These are phyloP conservation scores for Hygrophoropsis aurantiaca DNA, from an alignment of 768 basidiomycete genomes.

Conservation along the genomic window DNA sequence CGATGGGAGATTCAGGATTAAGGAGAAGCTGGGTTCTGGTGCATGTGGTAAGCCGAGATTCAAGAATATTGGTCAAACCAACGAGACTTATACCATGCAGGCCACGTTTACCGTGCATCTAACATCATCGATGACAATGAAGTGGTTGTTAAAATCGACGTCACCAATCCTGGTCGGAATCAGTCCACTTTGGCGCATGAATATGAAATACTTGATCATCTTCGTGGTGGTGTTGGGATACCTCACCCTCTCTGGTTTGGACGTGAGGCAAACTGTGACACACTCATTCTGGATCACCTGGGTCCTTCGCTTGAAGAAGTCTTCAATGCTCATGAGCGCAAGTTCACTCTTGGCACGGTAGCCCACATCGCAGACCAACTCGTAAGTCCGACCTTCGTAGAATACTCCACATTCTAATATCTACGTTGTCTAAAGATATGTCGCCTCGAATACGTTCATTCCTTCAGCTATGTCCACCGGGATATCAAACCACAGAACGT, in stretches of 20 bases:
- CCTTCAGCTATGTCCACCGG: too few species aligned
- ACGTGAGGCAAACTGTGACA: background rate
- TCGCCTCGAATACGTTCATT: too few species aligned
- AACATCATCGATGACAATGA: background rate
- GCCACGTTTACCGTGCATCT: background rate
- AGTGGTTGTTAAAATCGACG: background rate
- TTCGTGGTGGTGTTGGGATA: background rate
- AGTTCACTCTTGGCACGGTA: background rate
- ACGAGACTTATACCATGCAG: background rate
- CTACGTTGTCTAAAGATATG: too few species aligned
- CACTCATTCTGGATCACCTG: background rate
- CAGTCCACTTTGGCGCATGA: background rate
- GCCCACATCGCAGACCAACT: background rate
- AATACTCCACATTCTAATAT: too few species aligned
- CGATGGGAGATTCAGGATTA: too few species aligned
- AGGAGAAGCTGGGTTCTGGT: too few species aligned
- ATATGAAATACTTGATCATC: background rate
- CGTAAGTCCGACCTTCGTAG: background rate
- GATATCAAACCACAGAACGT: too few species aligned
- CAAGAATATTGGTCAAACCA: too few species aligned
- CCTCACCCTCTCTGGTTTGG: background rate
- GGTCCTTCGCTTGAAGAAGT: background rate
- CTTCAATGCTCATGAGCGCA: background rate
- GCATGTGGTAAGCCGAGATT: too few species aligned
- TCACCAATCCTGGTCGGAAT: background rate